A percentile compares a stretch with the other conserved stretches of the same genome.
Conservation (phyloP, 306 rosid genomes). For the Betula pendula region DNA sequence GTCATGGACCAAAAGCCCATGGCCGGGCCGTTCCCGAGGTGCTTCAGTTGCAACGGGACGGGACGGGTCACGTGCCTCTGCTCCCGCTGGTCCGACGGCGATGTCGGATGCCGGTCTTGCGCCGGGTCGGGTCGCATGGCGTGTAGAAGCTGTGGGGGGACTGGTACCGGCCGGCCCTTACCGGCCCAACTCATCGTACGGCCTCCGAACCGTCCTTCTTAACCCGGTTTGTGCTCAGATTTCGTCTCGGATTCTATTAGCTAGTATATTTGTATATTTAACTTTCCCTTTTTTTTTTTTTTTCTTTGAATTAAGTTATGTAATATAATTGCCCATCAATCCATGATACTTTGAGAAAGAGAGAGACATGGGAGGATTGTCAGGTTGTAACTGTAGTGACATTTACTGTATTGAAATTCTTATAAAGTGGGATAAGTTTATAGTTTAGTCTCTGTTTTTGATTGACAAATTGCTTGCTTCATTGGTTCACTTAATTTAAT, state of each 20-base stretch:
- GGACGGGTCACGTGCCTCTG: conserved; percentile 83
- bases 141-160: conserved; percentile 82
- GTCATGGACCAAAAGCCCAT: conserved; percentile 79
- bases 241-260: background rate
- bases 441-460: background rate
- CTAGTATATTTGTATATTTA: background rate
- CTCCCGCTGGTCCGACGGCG: conserved; percentile 92
- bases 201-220: conserved; percentile 52
- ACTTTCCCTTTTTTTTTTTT: background rate
- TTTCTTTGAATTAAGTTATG: conserved; percentile 1
- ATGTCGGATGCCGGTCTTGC: conserved; percentile 75
- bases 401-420: conserved; percentile 16
- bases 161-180: conserved; percentile 83
- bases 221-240: conserved; percentile 17
- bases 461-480: conserved; percentile 4
- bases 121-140: conserved; percentile 81
- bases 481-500: too few relatives aligned
- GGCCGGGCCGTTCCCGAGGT: conserved; percentile 80
- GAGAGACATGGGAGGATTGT: conserved; percentile 15
- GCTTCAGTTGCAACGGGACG: conserved; percentile 81
- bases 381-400: conserved; percentile 22
- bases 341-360: conserved; percentile 27
- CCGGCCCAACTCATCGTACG: conserved; percentile 60
- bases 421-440: conserved; percentile 16
- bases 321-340: conserved; percentile 23